Base-by-base conservation (phyloP, 2,329 filamentous ascomycete genomes). In the Mariannaea elegans region DNA sequence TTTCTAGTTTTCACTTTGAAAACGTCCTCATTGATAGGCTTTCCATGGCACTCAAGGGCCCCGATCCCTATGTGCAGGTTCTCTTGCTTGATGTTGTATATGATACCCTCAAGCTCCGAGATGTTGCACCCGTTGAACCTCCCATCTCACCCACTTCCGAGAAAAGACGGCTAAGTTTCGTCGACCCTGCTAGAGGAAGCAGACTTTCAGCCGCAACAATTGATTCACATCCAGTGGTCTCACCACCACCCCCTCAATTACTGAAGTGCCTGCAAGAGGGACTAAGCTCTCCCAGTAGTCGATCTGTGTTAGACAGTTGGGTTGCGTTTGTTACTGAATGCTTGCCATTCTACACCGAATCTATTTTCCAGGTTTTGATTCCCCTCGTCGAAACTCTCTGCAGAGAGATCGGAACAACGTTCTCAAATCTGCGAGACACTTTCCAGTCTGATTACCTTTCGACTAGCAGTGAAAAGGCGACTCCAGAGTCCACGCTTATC, bases 381-480 rank as follows among this genome's bases (percentile, higher is more conserved):
- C 95, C 93, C 10, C 81, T 99, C 3, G 94, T 97, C 1, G 94
- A 95, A 75, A 96, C 92, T 29, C 83, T 99, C 41, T 97, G 94
- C 73, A 83, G 82, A 57, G 89, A 97, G 73, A 90, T 97, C 46
- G 86, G 84, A 39, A 76, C 79, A 47, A 90, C 89, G 0, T 97
- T 97, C 74, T 80, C 84, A 19, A 85, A 87, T 44, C 81, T 98
- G 6, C 87, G 90, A 67, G 77, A 76, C 9, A 86, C 87, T 0
- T 94, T 94, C 69, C 77, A 65, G 32, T 73, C 72, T 2, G 73
- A 58, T 14, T 62, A 64, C 5, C 63, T 66, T 9, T 65, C 62
- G n/a, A 52, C 54, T 4, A 47, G 42, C 8, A 56, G 27, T 63
- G 66, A 73, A 56, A 73, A 59, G 53, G 72, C 59, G 55, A 74